Conservation (phyloP, 441 rosid species). For the Croton setiger region DNA sequence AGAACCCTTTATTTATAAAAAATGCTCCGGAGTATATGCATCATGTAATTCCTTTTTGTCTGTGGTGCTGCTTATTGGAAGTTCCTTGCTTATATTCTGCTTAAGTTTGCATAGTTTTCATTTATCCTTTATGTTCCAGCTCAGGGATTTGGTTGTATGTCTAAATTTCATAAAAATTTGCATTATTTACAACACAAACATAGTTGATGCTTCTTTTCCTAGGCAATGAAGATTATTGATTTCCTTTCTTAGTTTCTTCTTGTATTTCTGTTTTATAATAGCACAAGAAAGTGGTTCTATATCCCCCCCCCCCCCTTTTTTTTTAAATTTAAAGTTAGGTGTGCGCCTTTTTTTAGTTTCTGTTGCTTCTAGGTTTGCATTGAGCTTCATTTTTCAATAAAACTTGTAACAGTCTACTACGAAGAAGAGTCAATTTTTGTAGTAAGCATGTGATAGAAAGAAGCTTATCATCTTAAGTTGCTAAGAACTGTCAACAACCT, state of each 20-base stretch:
- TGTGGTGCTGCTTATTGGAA: background rate
- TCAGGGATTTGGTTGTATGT: background rate
- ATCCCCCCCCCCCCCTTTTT: background rate
- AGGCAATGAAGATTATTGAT: background rate
- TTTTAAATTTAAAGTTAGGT: no score
- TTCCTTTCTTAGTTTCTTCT: background rate
- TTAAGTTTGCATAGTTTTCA: background rate
- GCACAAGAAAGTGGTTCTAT: background rate
- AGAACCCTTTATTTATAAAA: slow-evolving; percentile 25
- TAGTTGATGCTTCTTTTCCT: background rate
- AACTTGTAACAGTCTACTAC: no score
- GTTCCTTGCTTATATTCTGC: background rate
- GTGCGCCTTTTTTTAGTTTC: no score
- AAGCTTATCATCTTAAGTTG: background rate
- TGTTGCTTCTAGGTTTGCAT: no score
- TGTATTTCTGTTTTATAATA: background rate
- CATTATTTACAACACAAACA: background rate
- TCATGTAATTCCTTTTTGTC: slow-evolving; percentile 53
- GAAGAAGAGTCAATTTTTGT: no score
- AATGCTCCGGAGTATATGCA: slow-evolving; percentile 42
- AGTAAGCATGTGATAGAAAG: no score
- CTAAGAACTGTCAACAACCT: background rate
- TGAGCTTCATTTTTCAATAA: no score
- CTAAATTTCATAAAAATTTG: background rate
- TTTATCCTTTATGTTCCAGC: background rate